Conservation (phyloP, 108 stramenopile genomes). For the Stephanodiscus minutulus region DNA sequence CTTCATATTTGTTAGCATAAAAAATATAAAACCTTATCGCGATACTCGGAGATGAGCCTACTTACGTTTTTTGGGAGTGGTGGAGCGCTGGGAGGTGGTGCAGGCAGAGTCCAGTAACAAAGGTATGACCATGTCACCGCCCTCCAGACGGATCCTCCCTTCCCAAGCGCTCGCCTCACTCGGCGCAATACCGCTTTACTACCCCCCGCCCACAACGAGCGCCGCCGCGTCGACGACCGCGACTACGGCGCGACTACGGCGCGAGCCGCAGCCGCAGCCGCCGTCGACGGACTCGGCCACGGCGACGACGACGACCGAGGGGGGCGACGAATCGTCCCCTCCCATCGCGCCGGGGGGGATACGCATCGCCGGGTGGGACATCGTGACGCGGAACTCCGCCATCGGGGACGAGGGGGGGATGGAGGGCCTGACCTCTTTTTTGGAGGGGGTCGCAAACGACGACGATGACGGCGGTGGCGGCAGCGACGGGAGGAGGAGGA, state of each 20-base stretch:
- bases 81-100: no score
- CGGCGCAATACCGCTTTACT: background rate
- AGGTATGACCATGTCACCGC: background rate
- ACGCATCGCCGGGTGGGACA: conserved; percentile 15
- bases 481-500: background rate
- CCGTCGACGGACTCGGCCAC: background rate
- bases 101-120: no score
- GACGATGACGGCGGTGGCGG: background rate
- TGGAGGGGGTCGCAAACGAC: conserved; percentile 31
- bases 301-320: conserved; percentile 10
- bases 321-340: no score
- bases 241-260: background rate
- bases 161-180: background rate
- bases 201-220: background rate
- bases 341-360: background rate
- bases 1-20: no score
- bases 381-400: conserved; percentile 38
- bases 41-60: no score
- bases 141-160: conserved; percentile 4
- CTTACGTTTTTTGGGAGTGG: no score
- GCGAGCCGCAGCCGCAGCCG: no score
- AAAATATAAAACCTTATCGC: no score
- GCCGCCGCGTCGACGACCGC: background rate
- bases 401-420: conserved; percentile 42
- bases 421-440: conserved; percentile 24